Base-by-base conservation (phyloP, 176 grass and related monocot species). In the Raddia distichophylla region DNA sequence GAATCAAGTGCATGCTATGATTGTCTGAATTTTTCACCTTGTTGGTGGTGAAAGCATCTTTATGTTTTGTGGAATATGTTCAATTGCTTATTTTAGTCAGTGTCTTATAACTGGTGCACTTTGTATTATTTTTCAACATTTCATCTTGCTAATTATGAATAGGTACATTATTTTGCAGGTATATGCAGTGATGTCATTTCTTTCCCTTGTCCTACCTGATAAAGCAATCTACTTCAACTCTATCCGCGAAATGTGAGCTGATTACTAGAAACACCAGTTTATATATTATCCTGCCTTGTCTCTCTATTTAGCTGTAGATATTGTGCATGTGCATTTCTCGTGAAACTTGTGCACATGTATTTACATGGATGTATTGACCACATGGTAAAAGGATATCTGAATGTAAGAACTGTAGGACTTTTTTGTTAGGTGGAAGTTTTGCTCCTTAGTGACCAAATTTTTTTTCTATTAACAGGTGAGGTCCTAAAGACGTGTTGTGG, bases 131-230 rank as follows among this genome's bases (percentile, higher is more conserved):
- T 55, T 64, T 14, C 6, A 86, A 12, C 4, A 69, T 66, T 67
- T 60, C 18, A 58, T 46, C 10, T n/a, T 49, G 35, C 34, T 84
- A 84, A 69, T 20, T 47, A 60, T 68, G 15, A 45, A 57, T 22
- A 60, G 3, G 16, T 42, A 47, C 22, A 67, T 74, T 80, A 56
- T 80, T 74, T 53, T 74, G 55, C 88, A 97, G 93, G 90, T 97
- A 58, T 97, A 91, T 89, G 93, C 93, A 53, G 77, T 97, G 83
- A 97, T 97, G 93, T 97, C 93, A 34, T 97, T 97, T 84, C 77
- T 91, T 71, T 91, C 93, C 51, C 93, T 97, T 71, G 73, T 82
- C n/a, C 81, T 93, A 33, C 89, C 77, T 17, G 57, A 75, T 27
- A 80, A 69, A 1, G 80, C 90, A 63, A 97, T 97, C 71, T 97